A percentile compares a stretch with the other conserved stretches of the same genome.
Conservation (phyloP, 2,329 filamentous ascomycete genomes). For the Pestalotiopsis sp. region DNA sequence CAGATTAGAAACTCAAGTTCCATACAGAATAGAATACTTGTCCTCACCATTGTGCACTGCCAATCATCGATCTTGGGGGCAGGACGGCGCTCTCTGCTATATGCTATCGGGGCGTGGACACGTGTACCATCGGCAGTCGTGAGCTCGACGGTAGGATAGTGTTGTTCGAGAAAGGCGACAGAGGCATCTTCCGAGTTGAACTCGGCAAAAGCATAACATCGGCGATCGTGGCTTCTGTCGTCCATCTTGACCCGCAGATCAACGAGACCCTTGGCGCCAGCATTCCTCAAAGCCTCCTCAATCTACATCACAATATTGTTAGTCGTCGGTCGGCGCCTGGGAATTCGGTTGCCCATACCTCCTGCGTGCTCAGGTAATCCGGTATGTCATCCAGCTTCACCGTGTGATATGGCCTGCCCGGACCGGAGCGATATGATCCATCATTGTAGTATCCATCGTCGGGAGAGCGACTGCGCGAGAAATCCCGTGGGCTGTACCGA, state of each 20-base stretch:
- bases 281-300: constrained; percentile 28
- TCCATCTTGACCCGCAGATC: constrained; percentile 33
- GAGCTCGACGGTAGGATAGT: constrained; percentile 37
- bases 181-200: constrained; percentile 39
- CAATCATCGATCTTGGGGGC: constrained; percentile 36
- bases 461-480: constrained; percentile 26
- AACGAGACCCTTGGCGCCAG: constrained; percentile 28
- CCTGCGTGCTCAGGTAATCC: constrained; percentile 27
- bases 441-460: constrained; percentile 26
- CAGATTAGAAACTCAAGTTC: not conserved
- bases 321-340: not conserved
- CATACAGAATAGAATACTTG: not conserved
- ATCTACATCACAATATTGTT: constrained; percentile 19
- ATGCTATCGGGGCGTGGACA: constrained; percentile 36
- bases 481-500: constrained; percentile 23
- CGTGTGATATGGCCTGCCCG: constrained; percentile 31
- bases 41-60: constrained; percentile 37
- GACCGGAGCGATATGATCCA: constrained; percentile 22
- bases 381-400: constrained; percentile 33
- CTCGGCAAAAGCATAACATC: constrained; percentile 39
- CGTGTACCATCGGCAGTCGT: constrained; percentile 28
- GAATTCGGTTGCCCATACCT: constrained; percentile 19
- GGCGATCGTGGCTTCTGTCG: constrained; percentile 27
- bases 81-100: constrained; percentile 35
- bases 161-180: constrained; percentile 37